These are phyloP conservation scores for Prunus campanulata DNA, from an alignment of 306 rosid genomes.

Conservation along the genomic window DNA sequence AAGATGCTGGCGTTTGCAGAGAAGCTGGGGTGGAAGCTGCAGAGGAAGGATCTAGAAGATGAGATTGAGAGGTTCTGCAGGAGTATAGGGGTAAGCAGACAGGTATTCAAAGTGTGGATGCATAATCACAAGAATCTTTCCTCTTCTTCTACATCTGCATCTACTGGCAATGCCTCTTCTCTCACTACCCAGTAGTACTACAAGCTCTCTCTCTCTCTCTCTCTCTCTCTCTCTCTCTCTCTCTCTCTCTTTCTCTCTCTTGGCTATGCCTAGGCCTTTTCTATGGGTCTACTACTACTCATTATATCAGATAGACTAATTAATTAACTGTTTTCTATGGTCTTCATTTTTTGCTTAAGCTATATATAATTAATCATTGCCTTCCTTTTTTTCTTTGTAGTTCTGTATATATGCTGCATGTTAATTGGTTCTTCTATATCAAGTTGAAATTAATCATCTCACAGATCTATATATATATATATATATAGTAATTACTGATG, in stretches of 20 bases:
- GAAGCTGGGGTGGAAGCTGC: conserved; percentile 83
- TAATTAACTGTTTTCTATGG: not conserved
- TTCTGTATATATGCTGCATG: not conserved
- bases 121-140: conserved; percentile 74
- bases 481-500: too few species aligned
- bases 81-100: conserved; percentile 62
- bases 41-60: conserved; percentile 67
- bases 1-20: conserved; percentile 86
- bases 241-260: too few species aligned
- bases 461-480: too few species aligned
- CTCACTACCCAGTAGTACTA: conserved; percentile 48
- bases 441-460: too few species aligned
- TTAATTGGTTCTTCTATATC: not conserved
- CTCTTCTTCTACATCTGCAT: conserved; percentile 47
- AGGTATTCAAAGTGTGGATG: conserved; percentile 91
- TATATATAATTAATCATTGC: not conserved
- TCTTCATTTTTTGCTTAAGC: not conserved
- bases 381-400: not conserved
- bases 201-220: not conserved
- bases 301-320: too few species aligned
- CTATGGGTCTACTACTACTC: too few species aligned
- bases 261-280: too few species aligned
- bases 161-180: conserved; percentile 57
- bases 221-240: too few species aligned
- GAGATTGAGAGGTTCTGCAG: conserved; percentile 73